Conservation (phyloP, 805 yeast species). For the Saccharomycopsis oosterbeekiorum region DNA sequence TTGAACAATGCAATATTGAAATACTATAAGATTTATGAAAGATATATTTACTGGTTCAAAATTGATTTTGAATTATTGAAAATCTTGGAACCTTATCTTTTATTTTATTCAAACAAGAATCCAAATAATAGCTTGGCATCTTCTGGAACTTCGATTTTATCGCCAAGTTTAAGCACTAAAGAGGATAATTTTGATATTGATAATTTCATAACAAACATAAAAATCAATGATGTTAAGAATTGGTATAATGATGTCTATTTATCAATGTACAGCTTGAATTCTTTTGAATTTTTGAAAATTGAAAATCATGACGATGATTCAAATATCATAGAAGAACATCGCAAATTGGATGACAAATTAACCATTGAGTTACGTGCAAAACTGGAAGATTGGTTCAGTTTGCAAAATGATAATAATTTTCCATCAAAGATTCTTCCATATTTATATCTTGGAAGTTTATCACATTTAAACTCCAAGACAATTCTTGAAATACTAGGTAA, state of each 20-base stretch:
- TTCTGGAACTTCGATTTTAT: not conserved
- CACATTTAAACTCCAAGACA: slow-evolving; percentile 67
- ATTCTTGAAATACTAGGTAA: slow-evolving; percentile 60
- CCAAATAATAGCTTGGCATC: not conserved
- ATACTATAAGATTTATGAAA: slow-evolving; percentile 51
- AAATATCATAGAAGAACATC: slow-evolving; percentile 1
- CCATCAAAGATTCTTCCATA: slow-evolving; percentile 83
- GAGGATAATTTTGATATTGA: not conserved
- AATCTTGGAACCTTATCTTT: slow-evolving; percentile 53
- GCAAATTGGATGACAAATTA: slow-evolving; percentile 27
- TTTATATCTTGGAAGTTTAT: slow-evolving; percentile 75
- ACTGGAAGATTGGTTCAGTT: slow-evolving; percentile 23
- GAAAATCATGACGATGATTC: slow-evolving; percentile 1
- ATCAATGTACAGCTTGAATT: slow-evolving; percentile 6
- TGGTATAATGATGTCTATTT: slow-evolving; percentile 16
- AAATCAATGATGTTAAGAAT: slow-evolving; percentile 3
- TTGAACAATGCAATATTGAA: slow-evolving; percentile 59
- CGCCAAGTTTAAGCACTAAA: not conserved
- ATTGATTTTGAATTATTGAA: slow-evolving; percentile 61
- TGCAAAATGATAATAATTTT: slow-evolving; percentile 45
- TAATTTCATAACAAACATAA: slow-evolving; percentile 1
- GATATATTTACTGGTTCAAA: slow-evolving; percentile 82
- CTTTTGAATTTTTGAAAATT: slow-evolving; percentile 11
- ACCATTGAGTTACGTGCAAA: slow-evolving; percentile 25
- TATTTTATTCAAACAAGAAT: slow-evolving; percentile 49